Percentiles rank a stretch among this genome's conserved stretches.
Evolutionary conservation across 1,284 basidiomycete genomes (phyloP).

Genomic region (Gymnopus androsaceus): DNA sequence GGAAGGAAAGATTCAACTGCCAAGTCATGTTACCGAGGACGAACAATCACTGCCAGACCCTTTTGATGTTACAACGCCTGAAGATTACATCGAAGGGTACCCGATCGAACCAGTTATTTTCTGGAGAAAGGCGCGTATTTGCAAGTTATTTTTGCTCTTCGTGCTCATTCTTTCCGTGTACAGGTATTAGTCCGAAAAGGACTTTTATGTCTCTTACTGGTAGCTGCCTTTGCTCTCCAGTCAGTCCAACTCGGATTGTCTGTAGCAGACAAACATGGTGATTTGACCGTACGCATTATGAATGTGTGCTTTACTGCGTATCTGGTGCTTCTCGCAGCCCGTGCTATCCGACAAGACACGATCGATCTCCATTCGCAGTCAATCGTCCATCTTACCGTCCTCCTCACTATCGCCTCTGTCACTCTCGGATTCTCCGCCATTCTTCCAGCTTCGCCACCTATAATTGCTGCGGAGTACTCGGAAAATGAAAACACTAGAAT

Average conservation of each 20-base stretch:
- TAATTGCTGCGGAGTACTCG: conserved; percentile 17
- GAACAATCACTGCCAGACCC: conserved; percentile 50
- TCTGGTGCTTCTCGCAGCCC: conserved; percentile 51
- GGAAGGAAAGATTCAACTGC: conserved; percentile 60
- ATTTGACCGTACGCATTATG: conserved; percentile 46
- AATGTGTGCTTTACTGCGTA: conserved; percentile 65
- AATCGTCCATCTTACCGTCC: conserved; percentile 64
- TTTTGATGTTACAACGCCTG: conserved; percentile 74
- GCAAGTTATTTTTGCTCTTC: conserved; percentile 6
- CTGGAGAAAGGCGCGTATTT: conserved; percentile 61
- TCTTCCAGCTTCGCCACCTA: conserved; percentile 46
- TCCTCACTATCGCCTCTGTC: conserved; percentile 57
- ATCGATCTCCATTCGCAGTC: conserved; percentile 57
- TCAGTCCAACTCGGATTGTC: conserved; percentile 57
- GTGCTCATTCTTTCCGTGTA: neutral
- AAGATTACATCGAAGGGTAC: conserved; percentile 74
- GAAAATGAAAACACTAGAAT: conserved; percentile 26
- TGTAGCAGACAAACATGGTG: conserved; percentile 30
- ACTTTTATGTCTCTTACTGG: conserved; percentile 45
- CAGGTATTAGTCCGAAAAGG: conserved; percentile 63
- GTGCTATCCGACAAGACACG: conserved; percentile 55
- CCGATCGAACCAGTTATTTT: conserved; percentile 73
- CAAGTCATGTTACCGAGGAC: conserved; percentile 39
- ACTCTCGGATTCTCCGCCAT: conserved; percentile 54
- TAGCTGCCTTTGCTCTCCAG: conserved; percentile 50